phyloP scores from a whole-genome alignment of 2,329 filamentous ascomycete species.

The Trichoderma citrinoviride region DNA sequence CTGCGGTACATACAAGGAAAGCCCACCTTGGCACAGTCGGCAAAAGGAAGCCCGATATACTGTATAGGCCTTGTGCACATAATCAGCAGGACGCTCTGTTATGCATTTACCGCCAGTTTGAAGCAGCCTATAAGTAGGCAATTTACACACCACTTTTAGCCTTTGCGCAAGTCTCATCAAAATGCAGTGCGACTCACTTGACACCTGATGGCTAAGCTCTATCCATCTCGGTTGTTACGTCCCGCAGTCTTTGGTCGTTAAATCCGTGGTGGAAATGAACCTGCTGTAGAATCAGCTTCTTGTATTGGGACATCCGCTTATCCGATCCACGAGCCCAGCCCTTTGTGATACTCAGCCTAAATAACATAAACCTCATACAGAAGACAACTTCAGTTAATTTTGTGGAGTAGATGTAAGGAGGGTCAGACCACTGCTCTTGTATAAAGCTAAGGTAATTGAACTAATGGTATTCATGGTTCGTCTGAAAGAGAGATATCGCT shows the following conservation, averaged over 20 bases:
- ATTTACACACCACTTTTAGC: constrained; percentile 1
- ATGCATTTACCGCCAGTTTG: not conserved
- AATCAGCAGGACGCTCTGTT: not conserved
- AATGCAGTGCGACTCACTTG: not conserved
- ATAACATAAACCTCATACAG: not conserved
- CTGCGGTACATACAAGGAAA: too few species aligned
- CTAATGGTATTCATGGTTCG: not conserved
- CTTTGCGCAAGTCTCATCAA: not conserved
- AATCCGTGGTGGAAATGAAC: not conserved
- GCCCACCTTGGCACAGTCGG: too few species aligned
- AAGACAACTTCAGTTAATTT: not conserved
- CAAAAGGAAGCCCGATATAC: not conserved
- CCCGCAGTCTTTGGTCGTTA: not conserved
- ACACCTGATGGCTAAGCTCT: not conserved
- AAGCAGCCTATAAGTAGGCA: not conserved
- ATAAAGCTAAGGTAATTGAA: not conserved
- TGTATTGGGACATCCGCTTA: not conserved
- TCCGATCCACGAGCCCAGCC: not conserved
- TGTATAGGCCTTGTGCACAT: not conserved
- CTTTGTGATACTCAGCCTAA: constrained; percentile 11
- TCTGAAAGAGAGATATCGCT: not conserved
- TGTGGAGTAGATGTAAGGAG: too few species aligned
- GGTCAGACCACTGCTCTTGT: not conserved
- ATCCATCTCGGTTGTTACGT: not conserved
- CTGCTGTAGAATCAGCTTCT: not conserved